Base-by-base conservation (phyloP, 148 eudicot species). In the Amaranthus palmeri region DNA sequence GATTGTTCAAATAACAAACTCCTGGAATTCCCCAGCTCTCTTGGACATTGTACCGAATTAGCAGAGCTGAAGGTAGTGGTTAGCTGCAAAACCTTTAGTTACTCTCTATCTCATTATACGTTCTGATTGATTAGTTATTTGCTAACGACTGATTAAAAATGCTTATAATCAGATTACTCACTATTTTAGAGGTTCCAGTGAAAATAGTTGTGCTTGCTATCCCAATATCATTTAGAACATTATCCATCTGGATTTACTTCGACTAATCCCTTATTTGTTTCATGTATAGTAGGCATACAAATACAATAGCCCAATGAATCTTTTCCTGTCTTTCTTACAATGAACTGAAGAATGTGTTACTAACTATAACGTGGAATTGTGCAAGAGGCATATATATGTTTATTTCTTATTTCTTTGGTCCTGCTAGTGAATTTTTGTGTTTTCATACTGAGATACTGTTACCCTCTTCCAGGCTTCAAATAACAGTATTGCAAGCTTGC, bases 1-100 rank as follows among this genome's bases (percentile, higher is more conserved):
- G 97, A 89, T 85, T 96, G 99, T 78, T 96, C 99, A 68, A 90
- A 86, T 77, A 96, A 96, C 72, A 86, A 79, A 83, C 83, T 96
- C 57, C 77, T 69, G 54, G 83, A 77, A 79, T 88, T 96, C 44
- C 97, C 99, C 15, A 67, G 60, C 74, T 89, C 93, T 49, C 86
- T 96, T 65, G 96, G 99, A 74, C 86, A 79, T 47, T 96, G 99
- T 80, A 54, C 67, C 62, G 83, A 85, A 55, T 81, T 96, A 66
- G 69, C 92, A 68, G 99, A 96, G 15, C 79, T 96, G 74, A 96
- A 92, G 97, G 99, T 87, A 74, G 71, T 74, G 61, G 40, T 52
- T 51, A 71, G 77, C 58, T 4, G 42, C 40, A 42, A 62, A 64
- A 58, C 64, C 76, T 41, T 65, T 48, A 53, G 10, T 49, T 7